These are phyloP conservation scores for Parasarocladium wereldwijsianum DNA, from an alignment of 2,329 filamentous ascomycete species.

Conservation along the genomic window DNA sequence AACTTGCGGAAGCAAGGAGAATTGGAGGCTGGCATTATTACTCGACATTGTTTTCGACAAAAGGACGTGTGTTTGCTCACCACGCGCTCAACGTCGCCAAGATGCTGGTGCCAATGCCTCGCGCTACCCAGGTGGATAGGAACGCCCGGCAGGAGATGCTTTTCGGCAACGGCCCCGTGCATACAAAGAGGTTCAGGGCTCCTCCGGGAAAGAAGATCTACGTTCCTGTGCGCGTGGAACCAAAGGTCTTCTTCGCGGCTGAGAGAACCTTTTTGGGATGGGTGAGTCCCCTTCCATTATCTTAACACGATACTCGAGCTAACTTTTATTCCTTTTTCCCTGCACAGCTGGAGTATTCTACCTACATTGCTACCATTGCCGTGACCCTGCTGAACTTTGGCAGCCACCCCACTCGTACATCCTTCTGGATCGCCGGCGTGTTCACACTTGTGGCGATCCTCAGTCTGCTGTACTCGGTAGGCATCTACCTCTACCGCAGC, in stretches of 20 bases:
- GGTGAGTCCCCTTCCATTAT: constrained; percentile 36
- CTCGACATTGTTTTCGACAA: constrained; percentile 37
- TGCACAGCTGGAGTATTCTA: constrained; percentile 75
- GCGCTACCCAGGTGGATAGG: constrained; percentile 40
- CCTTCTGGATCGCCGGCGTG: constrained; percentile 55
- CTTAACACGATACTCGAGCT: neutral
- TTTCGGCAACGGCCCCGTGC: constrained; percentile 39
- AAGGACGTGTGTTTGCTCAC: constrained; percentile 26
- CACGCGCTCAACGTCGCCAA: constrained; percentile 29
- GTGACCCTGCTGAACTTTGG: constrained; percentile 75
- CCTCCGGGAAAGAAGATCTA: constrained; percentile 85
- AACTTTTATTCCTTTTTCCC: constrained; percentile 9
- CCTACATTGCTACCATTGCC: constrained; percentile 81
- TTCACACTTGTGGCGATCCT: constrained; percentile 73
- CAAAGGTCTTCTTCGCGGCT: constrained; percentile 93
- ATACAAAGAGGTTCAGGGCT: constrained; percentile 50
- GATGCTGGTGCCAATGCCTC: constrained; percentile 38
- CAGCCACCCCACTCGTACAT: constrained; percentile 35
- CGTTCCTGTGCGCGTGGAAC: constrained; percentile 88
- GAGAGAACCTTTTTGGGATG: constrained; percentile 93
- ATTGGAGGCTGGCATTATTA: constrained; percentile 67
- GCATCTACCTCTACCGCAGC: constrained; percentile 79
- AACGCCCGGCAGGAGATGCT: constrained; percentile 37
- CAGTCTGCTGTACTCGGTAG: constrained; percentile 69
- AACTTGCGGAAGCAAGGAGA: constrained; percentile 62